Percentiles rank a stretch among this genome's conserved stretches.
phyloP scores from a whole-genome alignment of 1,139 yeast species.

The Geotrichum klebahnii region DNA sequence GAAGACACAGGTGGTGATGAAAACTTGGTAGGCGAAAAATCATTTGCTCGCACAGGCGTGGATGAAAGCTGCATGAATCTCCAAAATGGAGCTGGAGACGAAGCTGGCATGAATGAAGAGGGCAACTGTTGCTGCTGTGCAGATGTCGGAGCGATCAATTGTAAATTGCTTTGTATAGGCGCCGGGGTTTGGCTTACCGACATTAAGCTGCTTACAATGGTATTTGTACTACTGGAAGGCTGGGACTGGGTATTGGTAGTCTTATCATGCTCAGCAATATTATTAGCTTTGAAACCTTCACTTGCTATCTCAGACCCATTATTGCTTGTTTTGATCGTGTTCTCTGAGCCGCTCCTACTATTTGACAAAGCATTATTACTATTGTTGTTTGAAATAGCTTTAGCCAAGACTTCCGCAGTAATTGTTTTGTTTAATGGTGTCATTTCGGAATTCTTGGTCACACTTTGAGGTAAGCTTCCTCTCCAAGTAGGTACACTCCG shows the following conservation, averaged over 20 bases:
- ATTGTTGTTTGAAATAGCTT: not conserved
- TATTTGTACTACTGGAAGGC: not conserved
- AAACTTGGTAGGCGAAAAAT: constrained; percentile 35
- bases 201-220: constrained; percentile 5
- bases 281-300: not conserved
- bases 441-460: not conserved
- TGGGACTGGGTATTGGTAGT: not conserved
- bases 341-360: constrained; percentile 19
- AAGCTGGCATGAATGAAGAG: constrained; percentile 42
- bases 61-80: constrained; percentile 41
- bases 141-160: constrained; percentile 42
- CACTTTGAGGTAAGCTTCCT: constrained; percentile 4
- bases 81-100: constrained; percentile 46
- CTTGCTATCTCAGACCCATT: not conserved
- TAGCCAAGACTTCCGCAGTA: constrained; percentile 25
- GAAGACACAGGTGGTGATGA: constrained; percentile 33
- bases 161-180: constrained; percentile 31
- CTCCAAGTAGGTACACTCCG: not conserved
- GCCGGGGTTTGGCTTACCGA: constrained; percentile 29
- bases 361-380: constrained; percentile 4
- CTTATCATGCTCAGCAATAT: not conserved
- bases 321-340: not conserved
- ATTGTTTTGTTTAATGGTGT: constrained; percentile 12
- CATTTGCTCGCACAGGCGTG: constrained; percentile 36
- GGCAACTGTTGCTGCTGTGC: constrained; percentile 42